Conservation (phyloP, 1,139 yeast genomes). For the Pichia terricola region DNA sequence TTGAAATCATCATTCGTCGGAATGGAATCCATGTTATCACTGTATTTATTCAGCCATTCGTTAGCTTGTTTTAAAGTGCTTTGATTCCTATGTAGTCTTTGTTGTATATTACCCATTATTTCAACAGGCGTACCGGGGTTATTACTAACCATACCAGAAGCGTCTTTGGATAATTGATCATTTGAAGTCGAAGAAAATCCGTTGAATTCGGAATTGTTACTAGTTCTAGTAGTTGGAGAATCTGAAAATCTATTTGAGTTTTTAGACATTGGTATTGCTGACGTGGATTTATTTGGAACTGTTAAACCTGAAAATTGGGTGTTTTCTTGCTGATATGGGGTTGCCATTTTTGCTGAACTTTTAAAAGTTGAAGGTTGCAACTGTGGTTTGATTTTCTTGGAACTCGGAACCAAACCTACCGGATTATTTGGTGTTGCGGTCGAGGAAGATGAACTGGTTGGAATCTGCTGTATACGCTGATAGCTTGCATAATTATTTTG, state of each 20-base stretch:
- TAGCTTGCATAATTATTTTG: not conserved
- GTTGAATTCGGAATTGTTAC: too few species aligned
- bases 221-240: too few species aligned
- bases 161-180: not conserved
- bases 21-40: constrained; percentile 9
- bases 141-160: not conserved
- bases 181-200: not conserved
- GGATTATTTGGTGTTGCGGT: not conserved
- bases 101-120: constrained; percentile 22
- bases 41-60: constrained; percentile 44
- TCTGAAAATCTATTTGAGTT: too few species aligned
- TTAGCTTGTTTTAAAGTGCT: constrained; percentile 49
- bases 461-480: too few species aligned
- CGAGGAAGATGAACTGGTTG: not conserved
- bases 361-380: not conserved
- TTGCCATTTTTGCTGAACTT: not conserved
- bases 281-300: too few species aligned
- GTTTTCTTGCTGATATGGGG: not conserved
- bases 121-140: not conserved
- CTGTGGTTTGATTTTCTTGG: not conserved
- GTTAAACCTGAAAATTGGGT: not conserved
- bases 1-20: constrained; percentile 21
- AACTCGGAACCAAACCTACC: too few species aligned
- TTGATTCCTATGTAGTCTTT: constrained; percentile 39
- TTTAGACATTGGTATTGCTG: too few species aligned